A percentile compares a stretch with the other conserved stretches of the same genome.
These are phyloP conservation scores for Holtermannia corniformis DNA, from an alignment of 768 basidiomycete species.

Conservation along the genomic window DNA sequence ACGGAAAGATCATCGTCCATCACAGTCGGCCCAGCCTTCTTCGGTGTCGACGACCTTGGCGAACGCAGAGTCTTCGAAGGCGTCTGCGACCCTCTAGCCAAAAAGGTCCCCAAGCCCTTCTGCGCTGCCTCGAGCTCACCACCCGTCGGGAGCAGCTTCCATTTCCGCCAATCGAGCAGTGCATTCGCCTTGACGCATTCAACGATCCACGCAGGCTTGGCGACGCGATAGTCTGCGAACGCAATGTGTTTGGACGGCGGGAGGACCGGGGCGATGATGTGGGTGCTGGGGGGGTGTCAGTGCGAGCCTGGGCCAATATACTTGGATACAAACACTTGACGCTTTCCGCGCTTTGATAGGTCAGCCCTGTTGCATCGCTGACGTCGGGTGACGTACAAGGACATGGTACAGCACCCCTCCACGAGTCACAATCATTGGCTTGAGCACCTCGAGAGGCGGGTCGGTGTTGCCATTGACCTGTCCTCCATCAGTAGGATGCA, in stretches of 20 bases:
- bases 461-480: conserved; percentile 86
- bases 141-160: conserved; percentile 41
- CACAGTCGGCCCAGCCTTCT: neutral
- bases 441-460: conserved; percentile 75
- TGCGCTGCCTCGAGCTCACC: conserved; percentile 30
- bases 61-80: no score
- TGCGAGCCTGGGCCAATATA: conserved; percentile 3
- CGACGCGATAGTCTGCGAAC: conserved; percentile 84
- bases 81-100: neutral
- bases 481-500: neutral
- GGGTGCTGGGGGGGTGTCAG: conserved; percentile 71
- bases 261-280: conserved; percentile 82
- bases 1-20: neutral
- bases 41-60: no score
- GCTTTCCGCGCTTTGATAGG: neutral
- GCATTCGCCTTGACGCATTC: conserved; percentile 60
- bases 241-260: conserved; percentile 83
- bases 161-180: conserved; percentile 73
- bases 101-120: conserved; percentile 32
- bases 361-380: neutral
- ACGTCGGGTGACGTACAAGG: neutral
- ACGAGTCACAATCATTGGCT: conserved; percentile 66
- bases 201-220: conserved; percentile 75
- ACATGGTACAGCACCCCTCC: conserved; percentile 64
- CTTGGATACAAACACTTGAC: conserved; percentile 5